phyloP scores from a whole-genome alignment of 148 eudicot genomes.

The Camellia lanceoleosa region DNA sequence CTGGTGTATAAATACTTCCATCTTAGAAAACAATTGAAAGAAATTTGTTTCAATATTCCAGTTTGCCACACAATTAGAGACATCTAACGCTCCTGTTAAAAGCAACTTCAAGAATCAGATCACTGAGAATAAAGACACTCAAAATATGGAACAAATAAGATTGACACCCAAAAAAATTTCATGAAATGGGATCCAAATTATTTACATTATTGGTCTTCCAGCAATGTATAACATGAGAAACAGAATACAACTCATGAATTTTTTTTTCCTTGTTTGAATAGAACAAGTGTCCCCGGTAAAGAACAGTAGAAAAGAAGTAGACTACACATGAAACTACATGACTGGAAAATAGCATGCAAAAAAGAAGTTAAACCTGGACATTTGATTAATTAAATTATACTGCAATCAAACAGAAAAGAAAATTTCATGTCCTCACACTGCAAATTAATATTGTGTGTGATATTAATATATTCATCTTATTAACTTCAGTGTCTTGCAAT shows the following conservation, averaged over 20 bases:
- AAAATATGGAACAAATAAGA: background rate
- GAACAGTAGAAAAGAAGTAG: background rate
- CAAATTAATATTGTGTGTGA: background rate
- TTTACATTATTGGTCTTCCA: background rate
- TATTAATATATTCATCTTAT: background rate
- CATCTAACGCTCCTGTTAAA: conserved; percentile 59
- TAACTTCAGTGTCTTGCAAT: background rate
- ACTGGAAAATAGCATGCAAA: background rate
- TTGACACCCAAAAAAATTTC: background rate
- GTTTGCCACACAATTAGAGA: conserved; percentile 54
- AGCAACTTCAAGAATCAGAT: conserved; percentile 10
- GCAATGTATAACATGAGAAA: background rate
- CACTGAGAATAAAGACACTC: background rate
- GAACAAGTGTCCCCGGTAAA: background rate
- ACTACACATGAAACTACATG: background rate
- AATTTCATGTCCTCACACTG: background rate
- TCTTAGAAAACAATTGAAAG: conserved; percentile 61
- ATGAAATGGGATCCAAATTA: background rate
- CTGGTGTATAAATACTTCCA: conserved; percentile 67
- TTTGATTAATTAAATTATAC: background rate
- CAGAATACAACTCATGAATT: background rate
- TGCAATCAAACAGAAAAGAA: background rate
- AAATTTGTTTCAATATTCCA: conserved; percentile 53
- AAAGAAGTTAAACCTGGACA: background rate
- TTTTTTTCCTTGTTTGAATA: background rate